Evolutionary conservation across 2,329 filamentous ascomycete genomes (phyloP).

Genomic region (Dactylellina haptotyla): DNA sequence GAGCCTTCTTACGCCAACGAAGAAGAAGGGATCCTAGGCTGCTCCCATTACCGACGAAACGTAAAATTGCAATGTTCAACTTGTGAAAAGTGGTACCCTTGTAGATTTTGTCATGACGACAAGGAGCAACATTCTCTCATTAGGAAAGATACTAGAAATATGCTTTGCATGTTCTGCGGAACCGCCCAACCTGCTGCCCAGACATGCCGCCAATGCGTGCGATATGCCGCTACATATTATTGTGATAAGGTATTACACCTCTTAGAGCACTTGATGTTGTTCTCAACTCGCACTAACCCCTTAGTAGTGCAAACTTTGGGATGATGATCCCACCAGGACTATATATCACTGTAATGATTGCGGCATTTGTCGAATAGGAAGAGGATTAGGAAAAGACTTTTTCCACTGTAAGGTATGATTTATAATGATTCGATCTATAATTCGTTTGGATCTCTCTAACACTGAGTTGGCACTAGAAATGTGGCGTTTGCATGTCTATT

Average conservation of each 20-base stretch:
- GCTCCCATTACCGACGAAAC: conserved; percentile 92
- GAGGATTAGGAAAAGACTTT: conserved; percentile 94
- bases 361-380: conserved; percentile 90
- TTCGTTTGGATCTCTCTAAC: conserved; percentile 4
- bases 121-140: conserved; percentile 81
- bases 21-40: conserved; percentile 74
- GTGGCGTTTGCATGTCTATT: conserved; percentile 93
- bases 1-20: conserved; percentile 63
- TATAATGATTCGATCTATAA: not conserved
- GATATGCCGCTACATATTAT: conserved; percentile 85
- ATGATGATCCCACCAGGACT: conserved; percentile 86
- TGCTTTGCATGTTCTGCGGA: conserved; percentile 96
- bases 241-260: conserved; percentile 71
- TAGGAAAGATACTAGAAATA: conserved; percentile 85
- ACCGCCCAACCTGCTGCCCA: conserved; percentile 84
- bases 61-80: conserved; percentile 94
- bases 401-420: conserved; percentile 89
- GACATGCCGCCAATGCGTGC: conserved; percentile 78
- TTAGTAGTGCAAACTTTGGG: conserved; percentile 85
- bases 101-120: conserved; percentile 90
- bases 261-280: not conserved
- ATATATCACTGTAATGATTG: conserved; percentile 98
- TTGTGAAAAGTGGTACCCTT: conserved; percentile 92
- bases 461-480: conserved; percentile 69
- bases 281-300: conserved; percentile 14